Evolutionary conservation across 2,329 filamentous ascomycete genomes (phyloP).

Genomic region (Pseudogymnoascus destructans): DNA sequence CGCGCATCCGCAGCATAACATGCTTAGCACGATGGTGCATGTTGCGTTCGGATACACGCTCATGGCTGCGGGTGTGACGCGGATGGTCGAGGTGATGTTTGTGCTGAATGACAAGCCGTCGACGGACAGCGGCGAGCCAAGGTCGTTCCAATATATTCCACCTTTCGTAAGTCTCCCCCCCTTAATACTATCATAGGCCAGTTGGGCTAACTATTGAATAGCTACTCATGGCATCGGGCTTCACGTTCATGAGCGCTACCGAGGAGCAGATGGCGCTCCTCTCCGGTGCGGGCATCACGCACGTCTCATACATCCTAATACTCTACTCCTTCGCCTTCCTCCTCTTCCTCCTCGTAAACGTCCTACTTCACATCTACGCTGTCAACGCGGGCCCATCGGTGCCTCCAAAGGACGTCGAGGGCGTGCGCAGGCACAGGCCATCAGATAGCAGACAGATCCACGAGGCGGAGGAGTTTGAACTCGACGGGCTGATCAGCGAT

Average conservation of each 20-base stretch:
- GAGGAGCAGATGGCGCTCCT: constrained; percentile 89
- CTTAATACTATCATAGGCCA: constrained; percentile 12
- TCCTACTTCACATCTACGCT: constrained; percentile 77
- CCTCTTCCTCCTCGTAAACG: constrained; percentile 78
- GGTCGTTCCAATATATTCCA: constrained; percentile 59
- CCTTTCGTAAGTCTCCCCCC: constrained; percentile 46
- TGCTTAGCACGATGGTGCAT: constrained; percentile 79
- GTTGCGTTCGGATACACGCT: constrained; percentile 85
- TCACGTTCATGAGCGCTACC: constrained; percentile 94
- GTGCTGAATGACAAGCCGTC: constrained; percentile 61
- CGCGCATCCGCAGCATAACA: constrained; percentile 70
- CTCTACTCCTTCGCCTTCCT: constrained; percentile 83
- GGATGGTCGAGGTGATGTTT: constrained; percentile 86
- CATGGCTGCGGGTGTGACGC: constrained; percentile 73
- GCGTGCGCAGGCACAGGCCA: constrained; percentile 26
- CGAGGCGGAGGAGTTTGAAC: constrained; percentile 86
- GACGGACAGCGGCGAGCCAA: constrained; percentile 56
- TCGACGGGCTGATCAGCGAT: constrained; percentile 80
- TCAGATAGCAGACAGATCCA: constrained; percentile 45
- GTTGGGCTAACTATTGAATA: constrained; percentile 26
- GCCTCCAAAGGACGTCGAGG: constrained; percentile 24
- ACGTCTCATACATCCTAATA: constrained; percentile 85
- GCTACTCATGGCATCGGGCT: constrained; percentile 84
- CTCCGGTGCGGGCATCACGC: constrained; percentile 60
- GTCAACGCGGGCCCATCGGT: constrained; percentile 33